Base-by-base conservation (phyloP, 139 green algal genomes). In the Chlamydomonas schloesseri region DNA sequence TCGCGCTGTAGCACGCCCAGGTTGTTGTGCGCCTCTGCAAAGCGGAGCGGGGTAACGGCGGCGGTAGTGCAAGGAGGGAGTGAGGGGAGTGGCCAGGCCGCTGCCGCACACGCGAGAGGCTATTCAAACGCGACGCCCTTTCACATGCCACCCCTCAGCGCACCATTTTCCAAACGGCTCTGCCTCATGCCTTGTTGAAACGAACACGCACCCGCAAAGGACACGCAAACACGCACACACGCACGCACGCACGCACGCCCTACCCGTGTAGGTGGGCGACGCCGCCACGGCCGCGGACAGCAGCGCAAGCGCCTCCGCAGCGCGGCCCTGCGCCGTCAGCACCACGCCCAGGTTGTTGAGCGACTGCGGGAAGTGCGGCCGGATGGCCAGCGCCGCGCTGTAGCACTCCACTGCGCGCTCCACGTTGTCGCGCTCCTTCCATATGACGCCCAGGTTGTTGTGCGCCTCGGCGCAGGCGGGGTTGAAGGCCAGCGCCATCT, bases 261-360 rank as follows among this genome's bases (percentile, higher is more conserved):
- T 34, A 78, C 80, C 95, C 6, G 90, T 91, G 77, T 96, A 99
- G 26, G 87, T 78, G 17, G 96, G 97, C 28, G 91, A 91, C 14
- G 95, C 93, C 47, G 71, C 62, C 18, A 99, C 92, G 24, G 97
- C 96, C 0, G 95, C 93, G 58, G 94, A 93, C 20, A 99, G 92
- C 72, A 98, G 92, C 33, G 94, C 88, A 55, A 98, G 92, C 23
- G 96, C 97, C 50, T 97, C 92, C n/a, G 93, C 74, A 15, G 94
- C 93, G 24, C 87, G 81, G 17, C 95, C 96, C 88, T 98, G 95
- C 47, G 93, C 89, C 10, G 96, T 99, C 92, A 96, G 96, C 18
- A 99, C 83, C 29, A 99, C 96, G 0, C 96, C 97, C 60, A 99
- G 87, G 92, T 99, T 99, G 94, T 99, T 99, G 57, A 98, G 92